Conservation (phyloP, 2,329 filamentous ascomycete genomes). For the Trichoderma endophyticum region DNA sequence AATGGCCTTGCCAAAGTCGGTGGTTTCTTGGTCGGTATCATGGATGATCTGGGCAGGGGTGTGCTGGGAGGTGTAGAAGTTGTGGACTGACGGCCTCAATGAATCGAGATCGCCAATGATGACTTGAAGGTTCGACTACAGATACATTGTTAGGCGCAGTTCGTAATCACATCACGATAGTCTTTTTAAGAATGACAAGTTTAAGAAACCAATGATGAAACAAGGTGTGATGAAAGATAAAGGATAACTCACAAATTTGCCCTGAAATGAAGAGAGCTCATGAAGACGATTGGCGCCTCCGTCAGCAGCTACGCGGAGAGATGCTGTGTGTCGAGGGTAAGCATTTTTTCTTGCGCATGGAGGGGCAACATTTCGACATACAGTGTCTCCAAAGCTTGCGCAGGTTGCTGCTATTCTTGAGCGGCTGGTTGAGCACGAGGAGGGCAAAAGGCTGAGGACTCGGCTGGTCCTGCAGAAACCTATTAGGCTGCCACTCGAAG, state of each 20-base stretch:
- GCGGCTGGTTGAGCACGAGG: constrained; percentile 51
- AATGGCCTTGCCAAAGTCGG: constrained; percentile 86
- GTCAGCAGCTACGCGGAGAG: constrained; percentile 76
- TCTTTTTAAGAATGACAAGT: not conserved
- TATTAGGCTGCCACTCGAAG: constrained; percentile 41
- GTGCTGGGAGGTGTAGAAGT: constrained; percentile 61
- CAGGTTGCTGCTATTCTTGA: constrained; percentile 45
- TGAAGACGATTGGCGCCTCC: constrained; percentile 81
- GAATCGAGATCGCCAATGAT: constrained; percentile 95
- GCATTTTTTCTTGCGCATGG: not conserved
- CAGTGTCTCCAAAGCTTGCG: constrained; percentile 50
- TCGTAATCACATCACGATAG: not conserved
- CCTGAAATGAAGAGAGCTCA: constrained; percentile 41
- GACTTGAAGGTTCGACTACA: constrained; percentile 58
- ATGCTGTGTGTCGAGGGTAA: constrained; percentile 44
- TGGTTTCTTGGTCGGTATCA: constrained; percentile 79
- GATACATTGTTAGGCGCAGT: not conserved
- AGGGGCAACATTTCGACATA: constrained; percentile 27
- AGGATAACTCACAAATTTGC: constrained; percentile 39
- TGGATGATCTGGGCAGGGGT: constrained; percentile 58
- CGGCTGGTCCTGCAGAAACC: constrained; percentile 35
- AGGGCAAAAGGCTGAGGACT: constrained; percentile 40
- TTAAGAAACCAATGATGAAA: not conserved
- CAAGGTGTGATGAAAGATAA: not conserved
- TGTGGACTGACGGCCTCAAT: constrained; percentile 56